Conservation (phyloP, 1,284 basidiomycete genomes). For the Sanghuangporus sanghuang region DNA sequence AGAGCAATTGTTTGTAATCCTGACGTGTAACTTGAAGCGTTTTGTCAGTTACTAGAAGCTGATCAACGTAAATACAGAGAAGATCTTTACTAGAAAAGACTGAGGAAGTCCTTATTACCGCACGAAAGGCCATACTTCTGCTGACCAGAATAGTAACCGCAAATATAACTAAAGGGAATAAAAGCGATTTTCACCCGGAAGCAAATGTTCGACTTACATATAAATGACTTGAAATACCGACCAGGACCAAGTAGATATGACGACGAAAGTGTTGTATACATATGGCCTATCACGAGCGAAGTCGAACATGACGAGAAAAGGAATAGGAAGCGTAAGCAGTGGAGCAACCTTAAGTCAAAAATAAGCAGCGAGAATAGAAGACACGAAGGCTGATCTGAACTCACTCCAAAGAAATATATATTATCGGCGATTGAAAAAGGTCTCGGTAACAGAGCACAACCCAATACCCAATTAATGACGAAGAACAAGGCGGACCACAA, state of each 20-base stretch:
- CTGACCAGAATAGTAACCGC: constrained; percentile 40
- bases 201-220: constrained; percentile 38
- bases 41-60: background rate
- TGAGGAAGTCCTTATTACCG: constrained; percentile 52
- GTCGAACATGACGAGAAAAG: constrained; percentile 60
- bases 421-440: constrained; percentile 48
- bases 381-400: constrained; percentile 23
- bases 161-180: constrained; percentile 40
- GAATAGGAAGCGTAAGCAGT: constrained; percentile 34
- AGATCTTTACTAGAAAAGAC: constrained; percentile 58
- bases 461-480: constrained; percentile 67
- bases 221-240: constrained; percentile 43
- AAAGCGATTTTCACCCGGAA: background rate
- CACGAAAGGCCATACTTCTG: constrained; percentile 29
- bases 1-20: constrained; percentile 73
- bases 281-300: constrained; percentile 56
- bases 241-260: constrained; percentile 52
- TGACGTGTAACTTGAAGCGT: constrained; percentile 36
- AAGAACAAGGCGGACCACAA: constrained; percentile 64
- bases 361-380: constrained; percentile 24
- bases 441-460: constrained; percentile 42
- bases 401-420: constrained; percentile 54
- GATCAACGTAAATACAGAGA: constrained; percentile 26
- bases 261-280: constrained; percentile 56
- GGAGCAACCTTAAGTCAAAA: constrained; percentile 33